Evolutionary conservation across 2,329 filamentous ascomycete genomes (phyloP), one percentile per base, ranked within the genome.

Genomic region (Epichloe glyceriae): DNA sequence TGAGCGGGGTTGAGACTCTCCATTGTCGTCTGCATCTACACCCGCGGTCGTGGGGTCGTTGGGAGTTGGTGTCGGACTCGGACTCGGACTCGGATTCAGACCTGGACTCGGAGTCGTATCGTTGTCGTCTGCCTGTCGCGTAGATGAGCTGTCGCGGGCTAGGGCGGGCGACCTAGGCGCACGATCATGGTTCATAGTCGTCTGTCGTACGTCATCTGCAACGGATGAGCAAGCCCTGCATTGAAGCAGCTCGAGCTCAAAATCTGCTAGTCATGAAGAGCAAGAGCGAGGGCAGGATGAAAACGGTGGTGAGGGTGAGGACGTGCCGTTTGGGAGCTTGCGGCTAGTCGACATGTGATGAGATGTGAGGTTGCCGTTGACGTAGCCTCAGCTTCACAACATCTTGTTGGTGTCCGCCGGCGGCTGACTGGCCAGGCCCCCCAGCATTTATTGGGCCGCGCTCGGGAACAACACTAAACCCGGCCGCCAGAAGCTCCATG

Each of bases 131-230:
- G 37, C 14, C 10, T 30, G 52, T 41, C 20, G 46, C 49, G 37
- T 12, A 51, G 57, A 50, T 33, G 52, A 39, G 34, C 57, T 53
- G 49, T 57, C 57, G 55, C 57, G 56, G 49, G 54, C 55, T 56
- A 54, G 65, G 61, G 67, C 66, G 60, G 68, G 62, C 60, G 67
- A 64, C 62, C 59, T 67, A 61, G 70, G 62, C 61, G 67, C 64
- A 67, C 63, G 30, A 67, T 75, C 73, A 74, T 75, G 63, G 72
- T 68, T 74, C 73, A 76, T 76, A 68, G 69, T 72, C 61, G 64
- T 58, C 55, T 57, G 55, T 63, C 19, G 42, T 49, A 46, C 61
- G 62, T 64, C 65, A 65, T 66, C 57, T 59, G 61, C 54, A 57
- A 57, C 50, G 58, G 52, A 54, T 52, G 58, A 60, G 61, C 56